These are phyloP conservation scores for Pyrenopolyporus hunteri DNA, from an alignment of 495 filamentous ascomycete species.

Conservation along the genomic window DNA sequence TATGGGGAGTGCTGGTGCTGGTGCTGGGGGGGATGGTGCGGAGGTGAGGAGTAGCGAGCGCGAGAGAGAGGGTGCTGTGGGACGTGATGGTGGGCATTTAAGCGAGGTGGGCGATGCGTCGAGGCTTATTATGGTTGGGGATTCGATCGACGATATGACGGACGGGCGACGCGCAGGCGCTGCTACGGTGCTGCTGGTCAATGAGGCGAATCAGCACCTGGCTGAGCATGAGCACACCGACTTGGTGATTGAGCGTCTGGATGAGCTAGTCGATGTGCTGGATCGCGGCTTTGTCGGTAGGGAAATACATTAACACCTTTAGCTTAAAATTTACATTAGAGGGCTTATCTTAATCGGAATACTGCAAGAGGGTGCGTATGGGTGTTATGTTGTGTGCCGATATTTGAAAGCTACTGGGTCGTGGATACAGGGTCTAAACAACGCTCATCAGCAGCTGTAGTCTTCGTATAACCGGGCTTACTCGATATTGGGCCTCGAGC, in stretches of 20 bases:
- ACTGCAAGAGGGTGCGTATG: too few relatives aligned
- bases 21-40: too few relatives aligned
- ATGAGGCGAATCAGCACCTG: slow-evolving; percentile 77
- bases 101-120: slow-evolving; percentile 54
- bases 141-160: slow-evolving; percentile 93
- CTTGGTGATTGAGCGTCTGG: slow-evolving; percentile 65
- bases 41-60: slow-evolving; percentile 3
- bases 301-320: slow-evolving; percentile 1
- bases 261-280: slow-evolving; percentile 73
- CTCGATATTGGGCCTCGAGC: too few relatives aligned
- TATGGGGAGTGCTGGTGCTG: neutral
- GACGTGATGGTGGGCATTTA: slow-evolving; percentile 17
- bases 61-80: slow-evolving; percentile 25
- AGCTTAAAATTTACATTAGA: neutral
- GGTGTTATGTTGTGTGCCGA: too few relatives aligned
- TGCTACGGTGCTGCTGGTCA: slow-evolving; percentile 85
- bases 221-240: slow-evolving; percentile 81
- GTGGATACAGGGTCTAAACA: too few relatives aligned
- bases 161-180: slow-evolving; percentile 84
- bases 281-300: slow-evolving; percentile 68
- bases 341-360: neutral
- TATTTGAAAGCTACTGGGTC: too few relatives aligned
- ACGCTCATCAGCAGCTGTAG: too few relatives aligned
- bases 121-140: slow-evolving; percentile 70
- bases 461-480: too few relatives aligned